Conservation (phyloP, 805 yeast genomes). For the Yarrowia deformans region DNA sequence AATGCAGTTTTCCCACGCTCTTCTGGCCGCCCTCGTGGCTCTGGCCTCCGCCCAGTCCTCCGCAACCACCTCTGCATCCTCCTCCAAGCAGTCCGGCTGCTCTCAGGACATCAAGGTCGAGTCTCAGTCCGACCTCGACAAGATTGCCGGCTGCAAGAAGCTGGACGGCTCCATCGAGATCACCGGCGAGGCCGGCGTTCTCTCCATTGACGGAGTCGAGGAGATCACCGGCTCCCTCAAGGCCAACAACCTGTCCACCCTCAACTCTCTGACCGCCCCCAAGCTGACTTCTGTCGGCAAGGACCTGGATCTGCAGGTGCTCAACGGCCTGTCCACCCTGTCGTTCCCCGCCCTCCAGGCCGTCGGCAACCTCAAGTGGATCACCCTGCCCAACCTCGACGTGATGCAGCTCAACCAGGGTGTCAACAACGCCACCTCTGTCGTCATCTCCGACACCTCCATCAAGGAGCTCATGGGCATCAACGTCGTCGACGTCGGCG, state of each 20-base stretch:
- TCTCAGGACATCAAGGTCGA: constrained; percentile 70
- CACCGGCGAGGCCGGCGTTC: constrained; percentile 65
- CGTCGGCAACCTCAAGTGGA: constrained; percentile 76
- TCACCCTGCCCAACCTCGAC: constrained; percentile 85
- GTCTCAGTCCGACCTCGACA: constrained; percentile 78
- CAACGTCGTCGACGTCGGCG: constrained; percentile 50
- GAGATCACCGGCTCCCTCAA: constrained; percentile 78
- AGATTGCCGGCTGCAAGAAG: constrained; percentile 74
- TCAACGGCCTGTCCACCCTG: constrained; percentile 71
- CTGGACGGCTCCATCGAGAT: constrained; percentile 81
- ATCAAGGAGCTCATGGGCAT: constrained; percentile 53
- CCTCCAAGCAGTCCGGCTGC: constrained; percentile 48
- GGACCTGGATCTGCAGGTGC: constrained; percentile 63
- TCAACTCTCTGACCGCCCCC: constrained; percentile 78
- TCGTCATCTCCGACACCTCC: constrained; percentile 58
- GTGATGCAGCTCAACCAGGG: constrained; percentile 71
- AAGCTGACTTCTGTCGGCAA: constrained; percentile 76
- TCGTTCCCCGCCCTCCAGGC: constrained; percentile 79
- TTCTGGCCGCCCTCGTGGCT: constrained; percentile 39
- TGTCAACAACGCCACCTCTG: constrained; percentile 73
- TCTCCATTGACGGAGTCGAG: constrained; percentile 70
- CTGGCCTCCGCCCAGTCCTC: constrained; percentile 46
- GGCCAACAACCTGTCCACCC: constrained; percentile 68
- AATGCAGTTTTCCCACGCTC: constrained; percentile 38
- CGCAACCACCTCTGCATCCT: constrained; percentile 59